Conservation (phyloP, 176 grass and related monocot species). For the Rhynchospora tenuis region DNA sequence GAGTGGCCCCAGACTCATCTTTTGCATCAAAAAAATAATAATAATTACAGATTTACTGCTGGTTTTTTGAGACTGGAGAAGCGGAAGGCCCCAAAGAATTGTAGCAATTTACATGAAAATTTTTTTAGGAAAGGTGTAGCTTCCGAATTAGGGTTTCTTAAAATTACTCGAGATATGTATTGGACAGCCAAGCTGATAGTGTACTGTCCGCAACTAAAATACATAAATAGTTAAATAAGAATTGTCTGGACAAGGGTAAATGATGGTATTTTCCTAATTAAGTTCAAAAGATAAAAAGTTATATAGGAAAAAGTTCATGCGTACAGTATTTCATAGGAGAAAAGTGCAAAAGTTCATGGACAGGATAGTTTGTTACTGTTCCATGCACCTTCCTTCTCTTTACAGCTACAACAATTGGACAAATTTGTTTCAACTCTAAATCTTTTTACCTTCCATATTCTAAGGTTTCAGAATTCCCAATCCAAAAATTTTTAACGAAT, state of each 20-base stretch:
- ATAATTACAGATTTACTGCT: too few relatives aligned
- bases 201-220: neutral
- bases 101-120: neutral
- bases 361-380: neutral
- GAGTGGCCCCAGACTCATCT: too few relatives aligned
- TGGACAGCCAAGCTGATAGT: slow-evolving; percentile 2
- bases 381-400: neutral
- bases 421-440: neutral
- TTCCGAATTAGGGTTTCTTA: neutral
- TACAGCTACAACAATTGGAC: neutral
- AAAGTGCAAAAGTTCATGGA: neutral
- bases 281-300: neutral
- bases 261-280: neutral
- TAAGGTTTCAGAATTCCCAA: neutral
- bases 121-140: neutral
- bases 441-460: neutral
- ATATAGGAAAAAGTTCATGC: neutral
- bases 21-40: too few relatives aligned
- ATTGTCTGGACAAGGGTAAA: slow-evolving; percentile 2
- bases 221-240: neutral
- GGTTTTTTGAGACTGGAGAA: neutral
- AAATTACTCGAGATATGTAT: slow-evolving; percentile 4
- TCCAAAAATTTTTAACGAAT: neutral
- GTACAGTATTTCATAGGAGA: neutral
- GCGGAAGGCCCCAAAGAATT: neutral